Evolutionary conservation across 768 basidiomycete genomes (phyloP).

Genomic region (Termitomyces sp.): DNA sequence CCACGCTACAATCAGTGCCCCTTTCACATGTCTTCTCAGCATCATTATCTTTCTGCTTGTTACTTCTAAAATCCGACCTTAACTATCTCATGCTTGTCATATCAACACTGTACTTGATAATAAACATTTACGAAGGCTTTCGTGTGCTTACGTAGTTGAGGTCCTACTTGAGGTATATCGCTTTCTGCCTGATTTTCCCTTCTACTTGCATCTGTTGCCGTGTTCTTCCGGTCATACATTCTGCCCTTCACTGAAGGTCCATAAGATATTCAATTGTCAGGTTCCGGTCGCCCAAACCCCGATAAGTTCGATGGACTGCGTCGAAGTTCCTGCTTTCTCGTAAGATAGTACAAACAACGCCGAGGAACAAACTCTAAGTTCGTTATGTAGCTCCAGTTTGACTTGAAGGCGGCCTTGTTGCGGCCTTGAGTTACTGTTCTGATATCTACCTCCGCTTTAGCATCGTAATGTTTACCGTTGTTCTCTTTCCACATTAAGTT

Average conservation of each 20-base stretch:
- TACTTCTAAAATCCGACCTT: no score
- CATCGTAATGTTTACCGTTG: not conserved
- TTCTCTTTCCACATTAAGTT: not conserved
- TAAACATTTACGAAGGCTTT: not conserved
- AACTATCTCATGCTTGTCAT: no score
- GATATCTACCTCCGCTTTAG: no score
- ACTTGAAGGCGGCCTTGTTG: not conserved
- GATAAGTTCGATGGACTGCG: not conserved
- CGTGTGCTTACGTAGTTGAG: not conserved
- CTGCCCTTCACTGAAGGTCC: no score
- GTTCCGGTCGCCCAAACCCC: not conserved
- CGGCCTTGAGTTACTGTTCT: not conserved
- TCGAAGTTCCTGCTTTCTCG: not conserved
- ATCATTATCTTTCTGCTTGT: no score
- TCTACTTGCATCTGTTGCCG: no score
- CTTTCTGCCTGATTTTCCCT: no score
- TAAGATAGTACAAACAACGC: not conserved
- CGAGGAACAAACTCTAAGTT: not conserved
- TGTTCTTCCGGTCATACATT: no score
- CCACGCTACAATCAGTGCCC: not conserved
- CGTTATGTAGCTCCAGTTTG: not conserved
- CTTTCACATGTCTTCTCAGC: no score
- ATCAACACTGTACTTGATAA: no score
- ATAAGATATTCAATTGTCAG: no score
- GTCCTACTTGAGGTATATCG: not conserved